Evolutionary conservation across 352 stramenopile species (phyloP).

Genomic region (Pythium periplocum): DNA sequence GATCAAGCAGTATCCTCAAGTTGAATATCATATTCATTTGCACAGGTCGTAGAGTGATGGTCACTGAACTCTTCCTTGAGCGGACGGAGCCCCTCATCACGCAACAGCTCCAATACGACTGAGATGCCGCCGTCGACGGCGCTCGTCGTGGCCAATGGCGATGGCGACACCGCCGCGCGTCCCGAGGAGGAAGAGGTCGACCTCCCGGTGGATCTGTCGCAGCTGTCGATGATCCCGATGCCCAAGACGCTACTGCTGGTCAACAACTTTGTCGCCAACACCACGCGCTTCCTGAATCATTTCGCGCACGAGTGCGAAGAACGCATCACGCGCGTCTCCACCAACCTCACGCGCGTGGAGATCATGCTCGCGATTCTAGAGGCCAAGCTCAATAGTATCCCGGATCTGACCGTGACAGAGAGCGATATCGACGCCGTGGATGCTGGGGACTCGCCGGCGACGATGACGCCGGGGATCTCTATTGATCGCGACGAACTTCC

Average conservation of each 20-base stretch:
- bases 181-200: conserved; percentile 34
- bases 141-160: conserved; percentile 40
- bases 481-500: conserved; percentile 68
- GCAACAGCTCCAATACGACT: too few species aligned
- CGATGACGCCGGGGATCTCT: conserved; percentile 26
- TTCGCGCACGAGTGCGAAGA: conserved; percentile 83
- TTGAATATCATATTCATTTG: conserved; percentile 9
- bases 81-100: too few species aligned
- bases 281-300: conserved; percentile 82
- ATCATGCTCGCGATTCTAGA: conserved; percentile 82
- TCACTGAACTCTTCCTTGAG: too few species aligned
- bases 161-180: conserved; percentile 8
- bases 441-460: conserved; percentile 20
- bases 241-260: conserved; percentile 77
- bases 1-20: too few species aligned
- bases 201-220: conserved; percentile 69
- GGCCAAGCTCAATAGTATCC: conserved; percentile 81
- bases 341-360: conserved; percentile 75
- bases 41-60: conserved; percentile 16
- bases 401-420: conserved; percentile 68
- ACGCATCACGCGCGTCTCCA: conserved; percentile 61
- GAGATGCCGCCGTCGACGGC: conserved; percentile 43
- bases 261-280: conserved; percentile 87
- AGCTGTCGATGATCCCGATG: conserved; percentile 67
- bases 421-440: conserved; percentile 42